Evolutionary conservation across 2,329 filamentous ascomycete genomes (phyloP).

Genomic region (Shiraia sp.): DNA sequence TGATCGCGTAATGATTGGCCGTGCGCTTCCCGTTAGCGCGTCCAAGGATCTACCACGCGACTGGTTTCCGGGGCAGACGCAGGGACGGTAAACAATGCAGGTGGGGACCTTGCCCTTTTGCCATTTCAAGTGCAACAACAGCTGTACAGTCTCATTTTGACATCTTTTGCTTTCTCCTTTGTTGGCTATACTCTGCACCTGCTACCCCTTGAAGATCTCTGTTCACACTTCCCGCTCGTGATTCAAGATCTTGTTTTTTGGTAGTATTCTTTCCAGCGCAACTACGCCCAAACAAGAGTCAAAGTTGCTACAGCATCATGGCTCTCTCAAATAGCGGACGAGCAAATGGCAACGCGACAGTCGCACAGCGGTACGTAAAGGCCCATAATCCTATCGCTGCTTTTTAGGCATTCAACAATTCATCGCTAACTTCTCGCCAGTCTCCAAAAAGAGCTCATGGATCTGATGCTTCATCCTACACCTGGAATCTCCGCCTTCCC

Average conservation of each 20-base stretch:
- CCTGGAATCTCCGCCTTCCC: slow-evolving; percentile 96
- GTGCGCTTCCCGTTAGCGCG: slow-evolving; percentile 4
- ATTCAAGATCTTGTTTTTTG: too few species aligned
- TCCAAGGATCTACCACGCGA: slow-evolving; percentile 7
- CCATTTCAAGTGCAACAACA: background rate
- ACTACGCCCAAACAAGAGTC: background rate
- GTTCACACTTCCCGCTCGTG: too few species aligned
- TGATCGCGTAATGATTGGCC: slow-evolving; percentile 20
- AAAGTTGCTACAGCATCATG: slow-evolving; percentile 15
- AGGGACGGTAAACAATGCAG: slow-evolving; percentile 5
- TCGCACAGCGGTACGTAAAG: slow-evolving; percentile 51
- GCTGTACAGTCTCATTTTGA: background rate
- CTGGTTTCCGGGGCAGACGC: slow-evolving; percentile 11
- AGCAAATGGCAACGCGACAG: slow-evolving; percentile 47
- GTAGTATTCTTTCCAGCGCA: background rate
- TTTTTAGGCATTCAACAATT: slow-evolving; percentile 49
- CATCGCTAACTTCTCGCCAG: slow-evolving; percentile 53
- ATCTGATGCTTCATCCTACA: slow-evolving; percentile 93
- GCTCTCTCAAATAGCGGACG: slow-evolving; percentile 26
- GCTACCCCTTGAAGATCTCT: too few species aligned
- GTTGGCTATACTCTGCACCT: too few species aligned
- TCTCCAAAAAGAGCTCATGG: slow-evolving; percentile 96
- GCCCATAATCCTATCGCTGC: too few species aligned
- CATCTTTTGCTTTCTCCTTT: background rate
- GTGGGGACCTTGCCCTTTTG: background rate